Percentiles rank a stretch among this genome's conserved stretches.
phyloP scores from a whole-genome alignment of 805 yeast genomes.

The Spathaspora girioi region DNA sequence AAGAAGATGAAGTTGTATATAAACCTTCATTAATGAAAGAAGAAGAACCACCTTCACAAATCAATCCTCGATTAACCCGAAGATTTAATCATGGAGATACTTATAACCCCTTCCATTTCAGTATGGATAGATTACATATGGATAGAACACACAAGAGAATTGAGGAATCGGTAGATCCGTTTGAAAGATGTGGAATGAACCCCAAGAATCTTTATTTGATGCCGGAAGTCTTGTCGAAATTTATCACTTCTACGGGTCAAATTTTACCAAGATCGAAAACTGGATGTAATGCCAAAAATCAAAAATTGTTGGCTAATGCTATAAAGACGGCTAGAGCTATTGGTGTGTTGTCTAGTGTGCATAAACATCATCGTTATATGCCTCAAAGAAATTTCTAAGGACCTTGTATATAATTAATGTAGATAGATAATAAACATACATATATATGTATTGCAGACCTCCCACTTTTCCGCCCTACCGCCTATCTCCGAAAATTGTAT shows the following conservation, averaged over 20 bases:
- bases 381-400: conserved; percentile 35
- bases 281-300: conserved; percentile 64
- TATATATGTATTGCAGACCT: no score
- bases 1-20: background rate
- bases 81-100: conserved; percentile 49
- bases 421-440: background rate
- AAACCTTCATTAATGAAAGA: background rate
- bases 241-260: conserved; percentile 68
- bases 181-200: conserved; percentile 51
- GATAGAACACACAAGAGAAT: conserved; percentile 36
- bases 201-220: conserved; percentile 70
- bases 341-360: conserved; percentile 76
- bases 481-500: no score
- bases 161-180: conserved; percentile 26
- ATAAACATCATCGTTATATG: conserved; percentile 50
- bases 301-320: conserved; percentile 69
- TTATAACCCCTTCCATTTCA: conserved; percentile 82
- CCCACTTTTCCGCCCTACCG: no score
- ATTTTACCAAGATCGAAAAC: conserved; percentile 71
- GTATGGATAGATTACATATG: conserved; percentile 52
- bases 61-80: conserved; percentile 33
- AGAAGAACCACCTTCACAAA: conserved; percentile 27
- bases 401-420: background rate
- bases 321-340: conserved; percentile 75
- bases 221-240: conserved; percentile 66